Evolutionary conservation across 495 filamentous ascomycete genomes (phyloP).

Genomic region (Alectoria sarmentosa): DNA sequence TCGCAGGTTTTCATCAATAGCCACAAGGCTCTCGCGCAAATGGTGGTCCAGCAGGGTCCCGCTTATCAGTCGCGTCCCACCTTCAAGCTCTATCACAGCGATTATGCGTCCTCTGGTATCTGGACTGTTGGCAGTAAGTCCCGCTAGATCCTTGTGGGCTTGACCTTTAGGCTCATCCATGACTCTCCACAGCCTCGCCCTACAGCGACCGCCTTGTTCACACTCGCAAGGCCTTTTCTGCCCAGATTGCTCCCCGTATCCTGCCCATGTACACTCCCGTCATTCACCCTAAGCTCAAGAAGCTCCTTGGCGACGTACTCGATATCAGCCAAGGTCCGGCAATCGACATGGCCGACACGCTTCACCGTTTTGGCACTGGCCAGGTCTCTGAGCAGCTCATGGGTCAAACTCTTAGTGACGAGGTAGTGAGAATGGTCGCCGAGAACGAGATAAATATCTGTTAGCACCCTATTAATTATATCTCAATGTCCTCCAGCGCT

Average conservation of each 20-base stretch:
- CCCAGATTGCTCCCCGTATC: conserved; percentile 4
- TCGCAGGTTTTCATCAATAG: background rate
- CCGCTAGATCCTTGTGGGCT: background rate
- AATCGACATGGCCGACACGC: background rate
- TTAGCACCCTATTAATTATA: background rate
- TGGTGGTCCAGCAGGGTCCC: background rate
- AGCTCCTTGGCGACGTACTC: conserved; percentile 6
- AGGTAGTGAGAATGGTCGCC: background rate
- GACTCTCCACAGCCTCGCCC: conserved; percentile 1
- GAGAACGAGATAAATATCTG: conserved; percentile 2
- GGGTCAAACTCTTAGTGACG: conserved; percentile 2
- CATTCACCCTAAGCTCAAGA: conserved; percentile 1
- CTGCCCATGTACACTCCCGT: conserved; percentile 3
- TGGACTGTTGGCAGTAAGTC: conserved; percentile 7
- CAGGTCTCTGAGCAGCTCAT: conserved; percentile 6
- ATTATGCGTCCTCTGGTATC: conserved; percentile 6
- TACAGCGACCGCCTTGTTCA: conserved; percentile 1
- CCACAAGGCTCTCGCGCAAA: conserved; percentile 5
- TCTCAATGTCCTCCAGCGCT: too few relatives aligned
- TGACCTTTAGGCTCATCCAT: background rate
- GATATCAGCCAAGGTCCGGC: conserved; percentile 4
- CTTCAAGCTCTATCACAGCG: conserved; percentile 6
- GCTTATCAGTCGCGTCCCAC: conserved; percentile 5
- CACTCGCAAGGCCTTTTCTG: conserved; percentile 3
- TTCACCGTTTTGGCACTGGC: conserved; percentile 4